Evolutionary conservation across 306 rosid genomes (phyloP), one percentile per base, ranked within the genome.

Genomic region (Trifolium subterraneum): DNA sequence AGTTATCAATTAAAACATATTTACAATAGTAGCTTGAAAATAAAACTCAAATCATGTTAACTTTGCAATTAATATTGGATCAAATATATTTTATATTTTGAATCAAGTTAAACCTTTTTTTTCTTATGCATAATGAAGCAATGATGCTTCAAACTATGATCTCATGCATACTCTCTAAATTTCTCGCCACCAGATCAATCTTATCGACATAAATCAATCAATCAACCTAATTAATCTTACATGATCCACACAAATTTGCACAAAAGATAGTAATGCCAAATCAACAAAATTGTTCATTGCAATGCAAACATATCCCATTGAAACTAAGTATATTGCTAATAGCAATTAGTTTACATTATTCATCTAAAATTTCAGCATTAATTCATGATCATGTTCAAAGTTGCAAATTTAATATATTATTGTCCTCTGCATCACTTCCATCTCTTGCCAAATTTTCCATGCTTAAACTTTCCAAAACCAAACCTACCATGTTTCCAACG

Each of bases 401-500:
- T 33, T 71, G 50, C 42, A 72, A 56, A 59, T 38, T 52, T 29
- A 20, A 33, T 16, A 55, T 23, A 29, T 16, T 22, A 59, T 22
- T 67, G 55, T 22, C 75, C 50, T 48, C 14, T 16, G 16, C 2
- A 66, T 85, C 78, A 92, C 85, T 90, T 93, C 96, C 94, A 92
- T 69, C 71, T 23, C 55, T 71, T 71, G n/a, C 76, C 76, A 15
- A 55, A 55, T 55, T 71, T 71, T 18, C 93, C 96, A 58, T 70
- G 86, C 87, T 87, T 88, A 78, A 79, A 86, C 83, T 71, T 88
- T 45, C 90, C 90, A 70, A n/a, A 68, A 55, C 93, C 84, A 68
- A 66, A 81, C 84, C 54, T 61, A 15, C 90, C 88, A 71, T 79
- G 82, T 80, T 87, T 86, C 84, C 85, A 84, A 15, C 81, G 90